Base-by-base conservation (phyloP, 2,329 filamentous ascomycete genomes). In the Cytospora schulzeri region DNA sequence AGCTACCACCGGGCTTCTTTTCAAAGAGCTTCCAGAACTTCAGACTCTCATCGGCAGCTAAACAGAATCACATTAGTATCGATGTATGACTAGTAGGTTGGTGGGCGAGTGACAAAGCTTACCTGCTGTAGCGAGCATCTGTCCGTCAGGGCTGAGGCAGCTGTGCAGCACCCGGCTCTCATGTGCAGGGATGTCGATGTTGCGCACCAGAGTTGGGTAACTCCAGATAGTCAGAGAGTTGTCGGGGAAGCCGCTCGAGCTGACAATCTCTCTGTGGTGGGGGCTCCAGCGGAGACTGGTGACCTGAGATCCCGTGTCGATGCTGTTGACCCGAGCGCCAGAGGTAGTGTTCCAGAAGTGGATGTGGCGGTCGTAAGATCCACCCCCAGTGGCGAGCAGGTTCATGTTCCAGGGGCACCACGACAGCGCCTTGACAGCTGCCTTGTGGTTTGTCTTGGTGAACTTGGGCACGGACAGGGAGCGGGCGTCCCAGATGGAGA, bases 1-100 rank as follows among this genome's bases (percentile, higher is more conserved):
- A 85, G 66, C 85, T 81, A 65, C 85, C 82, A 62, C 92, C 93
- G 22, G 93, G 83, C 87, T 97, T 98, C 87, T 97, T 97, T 85
- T 99, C 95, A 74, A 99, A 99, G 72, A 99, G 85, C 88, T 99
- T 99, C 95, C 95, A 99, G 85, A 99, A 99, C 83, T 99, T 99
- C 78, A 99, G 85, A 75, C 90, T 94, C 84, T 99, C 95, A 73
- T 99, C 95, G 45, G 94, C 93, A 71, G 94, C 91, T 88, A 45
- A 17, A 58, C 17, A 68, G 35, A 11, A 59, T 45, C 8, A 59
- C 53, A 66, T 76, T 71, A 78, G 76, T 68, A 69, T 70, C 60
- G 64, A 64, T 57, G 29, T 58, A 14, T 52, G 26, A 48, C 26
- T 48, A 24, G 26, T 5, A 26, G 24, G 26, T 8, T 15, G 53